Conservation (phyloP, 805 yeast species). For the Schwanniomyces yamadae region DNA sequence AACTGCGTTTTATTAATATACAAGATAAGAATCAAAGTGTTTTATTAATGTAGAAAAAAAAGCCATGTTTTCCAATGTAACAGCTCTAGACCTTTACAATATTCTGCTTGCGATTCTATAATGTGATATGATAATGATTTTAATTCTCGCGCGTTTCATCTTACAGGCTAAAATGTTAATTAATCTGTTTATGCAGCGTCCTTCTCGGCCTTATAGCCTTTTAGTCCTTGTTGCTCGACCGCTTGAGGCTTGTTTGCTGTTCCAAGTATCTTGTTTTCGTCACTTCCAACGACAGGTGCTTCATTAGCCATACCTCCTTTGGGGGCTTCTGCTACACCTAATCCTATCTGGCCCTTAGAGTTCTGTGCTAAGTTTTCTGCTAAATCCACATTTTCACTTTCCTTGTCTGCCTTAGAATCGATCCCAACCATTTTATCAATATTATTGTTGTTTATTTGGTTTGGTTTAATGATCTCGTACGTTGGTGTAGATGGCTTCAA, state of each 20-base stretch:
- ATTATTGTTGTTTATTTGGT: constrained; percentile 10
- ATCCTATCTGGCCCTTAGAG: constrained; percentile 38
- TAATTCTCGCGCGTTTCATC: too few species aligned
- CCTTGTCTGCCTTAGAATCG: constrained; percentile 31
- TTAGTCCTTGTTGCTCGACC: not conserved
- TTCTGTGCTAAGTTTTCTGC: constrained; percentile 39
- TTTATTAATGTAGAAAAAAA: too few species aligned
- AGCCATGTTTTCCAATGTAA: too few species aligned
- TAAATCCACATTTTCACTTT: constrained; percentile 32
- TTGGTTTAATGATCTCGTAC: constrained; percentile 25
- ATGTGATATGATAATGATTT: too few species aligned
- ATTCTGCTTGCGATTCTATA: too few species aligned
- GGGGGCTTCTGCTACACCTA: constrained; percentile 44
- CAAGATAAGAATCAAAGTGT: too few species aligned
- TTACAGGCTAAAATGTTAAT: too few species aligned
- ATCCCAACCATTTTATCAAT: constrained; percentile 29
- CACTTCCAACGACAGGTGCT: constrained; percentile 42
- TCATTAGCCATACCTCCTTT: constrained; percentile 48
- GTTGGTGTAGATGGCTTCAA: constrained; percentile 24
- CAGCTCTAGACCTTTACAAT: too few species aligned
- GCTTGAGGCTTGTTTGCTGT: constrained; percentile 13
- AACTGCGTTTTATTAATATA: constrained; percentile 1
- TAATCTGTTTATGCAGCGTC: not conserved
- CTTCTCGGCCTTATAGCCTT: constrained; percentile 1
- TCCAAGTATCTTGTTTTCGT: constrained; percentile 30